Evolutionary conservation across 176 grass and related monocot species (phyloP).

Genomic region (Zizania latifolia): DNA sequence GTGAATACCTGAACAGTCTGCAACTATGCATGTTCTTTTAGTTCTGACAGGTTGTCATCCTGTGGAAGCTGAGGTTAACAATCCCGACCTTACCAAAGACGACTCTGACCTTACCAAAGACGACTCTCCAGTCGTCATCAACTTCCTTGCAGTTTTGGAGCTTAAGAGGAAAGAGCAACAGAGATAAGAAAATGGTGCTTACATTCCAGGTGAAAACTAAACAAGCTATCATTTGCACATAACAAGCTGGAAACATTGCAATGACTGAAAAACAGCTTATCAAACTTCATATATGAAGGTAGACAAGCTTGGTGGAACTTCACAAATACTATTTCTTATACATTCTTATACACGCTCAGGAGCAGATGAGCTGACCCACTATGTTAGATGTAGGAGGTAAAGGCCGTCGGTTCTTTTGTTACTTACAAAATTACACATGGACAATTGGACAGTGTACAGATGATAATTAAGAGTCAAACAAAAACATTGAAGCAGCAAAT

Average conservation of each 20-base stretch:
- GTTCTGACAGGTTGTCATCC: background rate
- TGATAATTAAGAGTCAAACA: background rate
- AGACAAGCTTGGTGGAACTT: background rate
- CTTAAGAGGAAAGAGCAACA: background rate
- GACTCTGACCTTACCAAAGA: conserved; percentile 2
- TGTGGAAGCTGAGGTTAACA: background rate
- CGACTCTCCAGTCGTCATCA: background rate
- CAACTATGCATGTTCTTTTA: background rate
- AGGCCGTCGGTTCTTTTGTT: background rate
- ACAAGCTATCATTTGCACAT: background rate
- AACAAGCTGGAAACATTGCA: background rate
- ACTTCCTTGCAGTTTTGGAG: background rate
- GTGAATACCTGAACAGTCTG: background rate
- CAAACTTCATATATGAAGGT: background rate
- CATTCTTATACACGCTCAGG: background rate
- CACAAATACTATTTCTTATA: background rate
- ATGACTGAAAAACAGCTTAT: background rate
- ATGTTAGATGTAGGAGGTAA: background rate
- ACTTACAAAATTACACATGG: conserved; percentile 1
- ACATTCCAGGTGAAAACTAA: background rate
- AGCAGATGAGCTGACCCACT: background rate
- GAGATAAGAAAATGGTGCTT: background rate
- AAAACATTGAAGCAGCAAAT: background rate
- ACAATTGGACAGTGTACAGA: background rate
- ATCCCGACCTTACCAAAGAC: background rate